phyloP scores from a whole-genome alignment of 2,329 filamentous ascomycete species.

The Colletotrichum karsti region DNA sequence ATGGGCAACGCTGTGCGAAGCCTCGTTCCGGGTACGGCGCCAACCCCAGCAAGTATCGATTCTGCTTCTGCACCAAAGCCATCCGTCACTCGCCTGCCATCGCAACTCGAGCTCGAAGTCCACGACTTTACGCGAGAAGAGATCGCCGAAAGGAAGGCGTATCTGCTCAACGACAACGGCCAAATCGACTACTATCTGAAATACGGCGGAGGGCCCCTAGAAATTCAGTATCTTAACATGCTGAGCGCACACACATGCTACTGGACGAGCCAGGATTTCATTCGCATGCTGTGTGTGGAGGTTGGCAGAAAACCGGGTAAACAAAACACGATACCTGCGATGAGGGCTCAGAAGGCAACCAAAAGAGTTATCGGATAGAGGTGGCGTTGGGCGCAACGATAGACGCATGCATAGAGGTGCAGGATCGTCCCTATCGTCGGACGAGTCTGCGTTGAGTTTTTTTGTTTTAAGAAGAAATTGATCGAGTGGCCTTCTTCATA shows the following conservation, averaged over 20 bases:
- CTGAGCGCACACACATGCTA: conserved; percentile 94
- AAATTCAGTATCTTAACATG: conserved; percentile 98
- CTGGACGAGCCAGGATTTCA: conserved; percentile 87
- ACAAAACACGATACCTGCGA: conserved; percentile 62
- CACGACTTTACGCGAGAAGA: conserved; percentile 95
- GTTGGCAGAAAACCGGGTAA: conserved; percentile 79
- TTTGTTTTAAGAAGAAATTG: too few relatives aligned
- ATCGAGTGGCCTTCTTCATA: too few relatives aligned
- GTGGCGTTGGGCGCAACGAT: not conserved
- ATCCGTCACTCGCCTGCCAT: conserved; percentile 59
- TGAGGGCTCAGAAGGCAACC: conserved; percentile 65
- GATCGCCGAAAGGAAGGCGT: conserved; percentile 87
- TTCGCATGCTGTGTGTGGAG: conserved; percentile 90
- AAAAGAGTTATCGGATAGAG: conserved; percentile 39
- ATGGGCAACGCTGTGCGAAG: conserved; percentile 70
- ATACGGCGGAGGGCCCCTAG: conserved; percentile 85
- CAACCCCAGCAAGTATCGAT: conserved; percentile 7
- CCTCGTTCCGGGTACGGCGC: conserved; percentile 63
- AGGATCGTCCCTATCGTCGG: not conserved
- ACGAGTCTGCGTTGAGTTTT: not conserved
- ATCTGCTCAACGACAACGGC: conserved; percentile 92
- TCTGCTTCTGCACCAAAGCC: conserved; percentile 41
- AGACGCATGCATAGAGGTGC: not conserved
- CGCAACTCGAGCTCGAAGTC: conserved; percentile 88
- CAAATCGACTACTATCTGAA: conserved; percentile 92